Evolutionary conservation across 2,329 filamentous ascomycete genomes (phyloP).

Genomic region (Trichoderma breve): DNA sequence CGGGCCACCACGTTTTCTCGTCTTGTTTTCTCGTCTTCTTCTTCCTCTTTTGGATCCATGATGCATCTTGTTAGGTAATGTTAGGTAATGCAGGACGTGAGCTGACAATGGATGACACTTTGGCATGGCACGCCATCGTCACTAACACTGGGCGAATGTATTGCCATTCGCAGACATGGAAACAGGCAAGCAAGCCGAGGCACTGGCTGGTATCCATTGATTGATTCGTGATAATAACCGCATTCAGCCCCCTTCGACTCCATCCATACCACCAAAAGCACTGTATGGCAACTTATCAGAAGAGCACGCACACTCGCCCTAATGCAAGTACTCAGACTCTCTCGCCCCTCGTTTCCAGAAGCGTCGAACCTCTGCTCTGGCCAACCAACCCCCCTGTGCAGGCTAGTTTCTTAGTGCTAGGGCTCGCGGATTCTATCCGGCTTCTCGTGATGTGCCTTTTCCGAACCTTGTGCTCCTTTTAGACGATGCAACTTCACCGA

Average conservation of each 20-base stretch:
- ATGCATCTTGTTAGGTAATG: slow-evolving; percentile 10
- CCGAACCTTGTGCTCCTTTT: background rate
- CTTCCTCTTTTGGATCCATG: background rate
- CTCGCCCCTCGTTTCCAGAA: slow-evolving; percentile 4
- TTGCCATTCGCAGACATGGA: background rate
- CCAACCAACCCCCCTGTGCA: slow-evolving; percentile 2
- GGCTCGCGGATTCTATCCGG: slow-evolving; percentile 12
- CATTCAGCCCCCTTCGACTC: background rate
- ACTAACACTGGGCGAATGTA: background rate
- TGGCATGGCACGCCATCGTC: background rate
- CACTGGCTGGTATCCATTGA: background rate
- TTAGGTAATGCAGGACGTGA: slow-evolving; percentile 9
- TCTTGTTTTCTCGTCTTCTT: background rate
- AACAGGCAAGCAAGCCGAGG: background rate
- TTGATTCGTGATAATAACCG: background rate
- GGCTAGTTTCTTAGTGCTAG: background rate
- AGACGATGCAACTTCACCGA: slow-evolving; percentile 3
- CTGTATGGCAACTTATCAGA: background rate
- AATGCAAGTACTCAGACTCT: background rate
- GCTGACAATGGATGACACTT: background rate
- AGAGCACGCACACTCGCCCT: background rate
- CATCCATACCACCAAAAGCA: background rate
- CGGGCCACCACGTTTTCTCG: slow-evolving; percentile 10
- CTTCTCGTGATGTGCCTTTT: background rate
- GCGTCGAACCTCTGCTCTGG: background rate